Base-by-base conservation (phyloP, 106 monocot genomes). In the Allium sativum region DNA sequence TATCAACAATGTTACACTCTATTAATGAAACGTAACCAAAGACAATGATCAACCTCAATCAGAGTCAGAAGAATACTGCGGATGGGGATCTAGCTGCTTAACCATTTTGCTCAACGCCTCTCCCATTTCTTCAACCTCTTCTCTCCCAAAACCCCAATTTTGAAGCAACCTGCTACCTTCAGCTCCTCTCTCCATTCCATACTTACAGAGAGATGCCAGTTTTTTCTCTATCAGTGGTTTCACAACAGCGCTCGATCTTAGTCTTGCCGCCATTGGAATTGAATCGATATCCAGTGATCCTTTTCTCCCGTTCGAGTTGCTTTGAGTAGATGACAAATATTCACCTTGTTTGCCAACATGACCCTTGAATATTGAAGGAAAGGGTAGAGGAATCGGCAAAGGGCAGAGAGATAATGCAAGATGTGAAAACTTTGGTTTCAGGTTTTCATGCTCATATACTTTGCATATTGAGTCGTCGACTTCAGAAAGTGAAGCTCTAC, bases 321-420 rank as follows among this genome's bases (percentile, higher is more conserved):
- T 60, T 62, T 21, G 15, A 19, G 2, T 42, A 40, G 50, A 6
- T 2, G 7, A 58, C 13, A 75, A 58, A 43, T 82, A 48, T 62
- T 87, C 95, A 16, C 95, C 90, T 18, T 67, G 76, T 18, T 21
- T 62, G 48, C 87, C 95, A 6, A 90, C 61, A 21, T 51, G 65
- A 50, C 62, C 61, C 47, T 65, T 40, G 43, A 98, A 98, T n/a
- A 98, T 83, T 42, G 91, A 78, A 12, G 92, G 92, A 59, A 98
- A 98, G 3, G 98, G 81, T 13, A 98, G 73, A 10, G 92, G 98
- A 55, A 98, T 72, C 19, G 98, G 85, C 47, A 92, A 84, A 7
- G 98, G 98, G 74, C 76, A 88, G 8, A 65, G 67, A 12, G 92
- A 50, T 4, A 70, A 56, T 1, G 98, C 75, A 45, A 88, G 66